Base-by-base conservation (phyloP, 768 basidiomycete species). In the Collybia sordida region DNA sequence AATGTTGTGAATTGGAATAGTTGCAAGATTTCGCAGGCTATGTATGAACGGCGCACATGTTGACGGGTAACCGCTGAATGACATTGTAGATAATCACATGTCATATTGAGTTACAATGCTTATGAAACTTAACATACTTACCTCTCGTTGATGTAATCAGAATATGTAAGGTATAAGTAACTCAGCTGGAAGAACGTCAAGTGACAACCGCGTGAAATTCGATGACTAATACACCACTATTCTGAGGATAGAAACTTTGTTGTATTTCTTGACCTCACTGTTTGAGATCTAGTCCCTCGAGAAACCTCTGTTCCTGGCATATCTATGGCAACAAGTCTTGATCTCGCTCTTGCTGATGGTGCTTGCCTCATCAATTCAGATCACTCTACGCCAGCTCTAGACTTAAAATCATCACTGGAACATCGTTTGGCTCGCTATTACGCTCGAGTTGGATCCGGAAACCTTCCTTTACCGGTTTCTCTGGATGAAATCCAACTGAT, bases 401-500 rank as follows among this genome's bases (percentile, higher is more conserved):
- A 72, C 47, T 59, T 79, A n/a, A 65, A 71, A 52, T 58, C 67
- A 6, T 58, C 72, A 9, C 63, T 82, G 15, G 56, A 66, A 25
- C 63, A 55, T 6, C 73, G 79, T 12, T 63, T 82, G 17, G 54
- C 59, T 8, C 62, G 61, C 6, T 82, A 75, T 57, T 73, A 75
- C 56, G 53, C 57, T n/a, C 53, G 54, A 52, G 50, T 61, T 14
- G 60, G 65, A 39, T 42, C 54, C 18, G 43, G 54, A 22, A 42
- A 50, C 51, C 31, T 52, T 17, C 28, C 62, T 19, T 52, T 55
- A 8, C 51, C 53, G 2, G 38, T 46, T 0, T 64, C 73, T 8
- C 50, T 75, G 35, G 70, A 79, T 38, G 68, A 72, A 6, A 59
- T 81, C 17, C 78, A 85, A 51, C 61, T 80, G 19, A 64, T 68